Evolutionary conservation across 495 filamentous ascomycete species (phyloP).

Genomic region (Massariosphaeria phaeospora): DNA sequence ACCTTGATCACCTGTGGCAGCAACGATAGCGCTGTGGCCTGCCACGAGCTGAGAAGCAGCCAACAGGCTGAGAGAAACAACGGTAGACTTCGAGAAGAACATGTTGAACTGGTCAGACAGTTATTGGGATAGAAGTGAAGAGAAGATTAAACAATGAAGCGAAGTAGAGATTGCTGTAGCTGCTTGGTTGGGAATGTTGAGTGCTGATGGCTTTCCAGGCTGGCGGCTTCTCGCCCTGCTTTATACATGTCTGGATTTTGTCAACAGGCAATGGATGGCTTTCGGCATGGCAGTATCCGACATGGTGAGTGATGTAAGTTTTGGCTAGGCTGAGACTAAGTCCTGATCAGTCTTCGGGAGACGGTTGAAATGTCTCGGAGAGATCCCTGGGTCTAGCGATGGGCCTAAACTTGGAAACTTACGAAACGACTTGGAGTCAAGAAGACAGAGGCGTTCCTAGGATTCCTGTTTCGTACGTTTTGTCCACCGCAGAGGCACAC

Average conservation of each 20-base stretch:
- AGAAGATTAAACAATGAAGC: slow-evolving; percentile 8
- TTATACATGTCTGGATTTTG: slow-evolving; percentile 15
- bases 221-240: not conserved
- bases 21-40: slow-evolving; percentile 49
- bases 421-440: too few relatives aligned
- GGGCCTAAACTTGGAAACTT: too few relatives aligned
- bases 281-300: too few relatives aligned
- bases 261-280: too few relatives aligned
- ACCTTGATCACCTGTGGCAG: slow-evolving; percentile 47
- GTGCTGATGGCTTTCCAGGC: slow-evolving; percentile 14
- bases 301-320: too few relatives aligned
- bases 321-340: too few relatives aligned
- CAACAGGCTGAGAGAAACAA: slow-evolving; percentile 30
- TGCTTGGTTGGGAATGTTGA: slow-evolving; percentile 18
- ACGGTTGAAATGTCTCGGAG: too few relatives aligned
- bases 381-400: too few relatives aligned
- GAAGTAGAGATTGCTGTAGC: slow-evolving; percentile 25
- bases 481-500: too few relatives aligned
- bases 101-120: slow-evolving; percentile 30
- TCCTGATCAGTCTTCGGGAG: too few relatives aligned
- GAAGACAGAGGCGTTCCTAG: too few relatives aligned
- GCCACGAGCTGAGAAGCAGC: slow-evolving; percentile 37
- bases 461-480: too few relatives aligned
- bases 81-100: slow-evolving; percentile 27
- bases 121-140: slow-evolving; percentile 15